These are phyloP conservation scores for Coemansia furcata DNA, from an alignment of 192 early-diverging fungal genomes.

Conservation along the genomic window DNA sequence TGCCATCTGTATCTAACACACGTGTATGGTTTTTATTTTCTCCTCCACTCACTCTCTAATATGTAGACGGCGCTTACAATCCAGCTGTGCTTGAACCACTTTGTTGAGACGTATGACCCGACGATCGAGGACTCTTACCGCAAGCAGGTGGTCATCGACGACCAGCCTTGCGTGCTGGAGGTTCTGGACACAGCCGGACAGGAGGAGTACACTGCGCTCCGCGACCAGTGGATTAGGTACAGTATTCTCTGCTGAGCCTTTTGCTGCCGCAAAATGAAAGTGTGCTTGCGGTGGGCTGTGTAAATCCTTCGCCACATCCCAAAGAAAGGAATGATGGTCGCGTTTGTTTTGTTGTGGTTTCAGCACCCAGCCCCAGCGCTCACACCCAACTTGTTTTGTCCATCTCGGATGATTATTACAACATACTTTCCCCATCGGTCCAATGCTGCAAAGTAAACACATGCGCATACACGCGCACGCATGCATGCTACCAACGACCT, in stretches of 20 bases:
- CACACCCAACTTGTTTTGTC: not conserved
- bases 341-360: slow-evolving; percentile 14
- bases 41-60: not conserved
- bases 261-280: slow-evolving; percentile 2
- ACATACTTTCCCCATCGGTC: slow-evolving; percentile 3
- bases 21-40: not conserved
- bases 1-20: not conserved
- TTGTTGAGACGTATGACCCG: slow-evolving; percentile 91
- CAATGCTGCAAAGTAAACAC: slow-evolving; percentile 5
- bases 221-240: slow-evolving; percentile 80
- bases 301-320: slow-evolving; percentile 6
- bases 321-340: not conserved
- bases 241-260: slow-evolving; percentile 7
- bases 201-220: slow-evolving; percentile 75
- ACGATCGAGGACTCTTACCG: slow-evolving; percentile 98
- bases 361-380: slow-evolving; percentile 3
- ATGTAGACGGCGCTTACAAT: slow-evolving; percentile 63
- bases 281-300: slow-evolving; percentile 10
- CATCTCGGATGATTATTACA: slow-evolving; percentile 5
- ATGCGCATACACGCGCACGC: not conserved
- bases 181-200: slow-evolving; percentile 96
- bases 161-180: slow-evolving; percentile 94
- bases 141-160: slow-evolving; percentile 97
- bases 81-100: slow-evolving; percentile 64
- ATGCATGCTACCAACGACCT: not conserved